These are phyloP conservation scores for Phytopythium montanum DNA, from an alignment of 352 stramenopile genomes.

Conservation along the genomic window DNA sequence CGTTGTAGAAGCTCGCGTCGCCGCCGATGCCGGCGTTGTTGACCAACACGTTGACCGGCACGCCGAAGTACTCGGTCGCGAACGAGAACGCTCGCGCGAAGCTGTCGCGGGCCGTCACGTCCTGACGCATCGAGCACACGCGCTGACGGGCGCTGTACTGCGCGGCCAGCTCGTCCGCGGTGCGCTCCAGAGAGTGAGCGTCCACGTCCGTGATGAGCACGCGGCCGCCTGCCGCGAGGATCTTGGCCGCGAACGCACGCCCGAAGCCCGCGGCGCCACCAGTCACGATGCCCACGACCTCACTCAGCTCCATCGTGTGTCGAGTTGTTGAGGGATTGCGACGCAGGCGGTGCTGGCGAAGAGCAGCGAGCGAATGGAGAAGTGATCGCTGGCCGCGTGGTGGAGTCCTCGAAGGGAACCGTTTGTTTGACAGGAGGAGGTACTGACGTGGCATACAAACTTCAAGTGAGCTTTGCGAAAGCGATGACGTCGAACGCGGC, in stretches of 20 bases:
- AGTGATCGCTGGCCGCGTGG: neutral
- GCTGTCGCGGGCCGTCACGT: conserved; percentile 59
- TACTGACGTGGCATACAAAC: no score
- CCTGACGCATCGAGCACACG: conserved; percentile 57
- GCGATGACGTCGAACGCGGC: no score
- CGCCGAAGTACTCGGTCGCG: conserved; percentile 51
- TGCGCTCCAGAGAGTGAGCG: conserved; percentile 42
- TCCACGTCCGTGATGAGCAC: conserved; percentile 81
- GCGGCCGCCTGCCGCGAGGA: conserved; percentile 44
- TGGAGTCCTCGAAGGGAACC: no score
- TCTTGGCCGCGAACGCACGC: conserved; percentile 52
- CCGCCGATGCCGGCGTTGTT: conserved; percentile 83
- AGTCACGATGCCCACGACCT: conserved; percentile 71
- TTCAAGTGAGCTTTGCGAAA: no score
- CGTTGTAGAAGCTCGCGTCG: conserved; percentile 44
- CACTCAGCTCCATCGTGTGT: conserved; percentile 48
- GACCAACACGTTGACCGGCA: conserved; percentile 62
- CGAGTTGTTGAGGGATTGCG: no score
- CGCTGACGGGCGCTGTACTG: conserved; percentile 38
- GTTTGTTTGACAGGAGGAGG: neutral
- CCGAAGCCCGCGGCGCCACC: conserved; percentile 66
- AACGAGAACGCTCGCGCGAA: conserved; percentile 62
- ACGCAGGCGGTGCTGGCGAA: neutral
- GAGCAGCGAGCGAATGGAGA: neutral
- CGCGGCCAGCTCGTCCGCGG: conserved; percentile 48